Conservation (phyloP, 148 eudicot species). For the Vaccinium corymbosum region DNA sequence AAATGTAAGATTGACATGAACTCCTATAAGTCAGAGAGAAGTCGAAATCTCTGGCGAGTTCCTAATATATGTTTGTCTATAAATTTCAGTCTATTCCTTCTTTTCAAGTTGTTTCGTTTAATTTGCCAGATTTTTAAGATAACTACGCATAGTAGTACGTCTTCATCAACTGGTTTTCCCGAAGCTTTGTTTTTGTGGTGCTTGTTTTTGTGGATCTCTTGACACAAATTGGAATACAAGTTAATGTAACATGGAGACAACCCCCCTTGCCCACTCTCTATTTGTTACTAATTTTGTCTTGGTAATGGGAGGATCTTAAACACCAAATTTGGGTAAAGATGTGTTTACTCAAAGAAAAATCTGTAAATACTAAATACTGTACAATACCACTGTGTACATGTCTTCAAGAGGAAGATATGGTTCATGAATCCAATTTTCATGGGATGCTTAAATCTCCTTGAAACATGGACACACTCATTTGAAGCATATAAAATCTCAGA, state of each 20-base stretch:
- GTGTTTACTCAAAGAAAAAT: neutral
- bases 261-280: neutral
- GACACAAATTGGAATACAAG: neutral
- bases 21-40: slow-evolving; percentile 15
- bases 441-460: neutral
- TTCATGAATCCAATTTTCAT: too few relatives aligned
- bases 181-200: neutral
- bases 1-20: slow-evolving; percentile 46
- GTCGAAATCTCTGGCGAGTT: neutral
- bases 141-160: neutral
- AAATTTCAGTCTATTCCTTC: neutral
- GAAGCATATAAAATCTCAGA: neutral
- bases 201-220: neutral
- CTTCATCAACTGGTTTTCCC: neutral
- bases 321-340: neutral
- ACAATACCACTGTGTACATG: neutral
- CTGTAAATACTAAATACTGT: neutral
- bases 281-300: neutral
- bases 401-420: neutral
- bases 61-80: neutral
- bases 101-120: neutral
- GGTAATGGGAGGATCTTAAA: neutral
- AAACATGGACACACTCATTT: neutral
- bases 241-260: neutral
- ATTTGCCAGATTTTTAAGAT: neutral